Evolutionary conservation across 345 rosid species (phyloP).

Genomic region (Populus davidiana): DNA sequence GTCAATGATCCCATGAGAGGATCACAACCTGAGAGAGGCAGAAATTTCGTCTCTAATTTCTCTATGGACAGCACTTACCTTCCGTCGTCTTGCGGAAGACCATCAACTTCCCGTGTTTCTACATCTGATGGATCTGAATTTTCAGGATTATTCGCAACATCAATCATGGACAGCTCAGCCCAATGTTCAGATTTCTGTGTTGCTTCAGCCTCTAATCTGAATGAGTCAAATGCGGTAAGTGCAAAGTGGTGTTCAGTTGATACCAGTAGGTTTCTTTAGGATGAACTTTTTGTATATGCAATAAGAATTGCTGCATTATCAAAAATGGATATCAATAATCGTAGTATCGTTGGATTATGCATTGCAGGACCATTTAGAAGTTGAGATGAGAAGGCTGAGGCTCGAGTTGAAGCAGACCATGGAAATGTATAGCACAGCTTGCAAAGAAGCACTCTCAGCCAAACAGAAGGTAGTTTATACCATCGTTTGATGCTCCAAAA

Average conservation of each 20-base stretch:
- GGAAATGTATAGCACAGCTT: constrained; percentile 84
- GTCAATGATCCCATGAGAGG: constrained; percentile 17
- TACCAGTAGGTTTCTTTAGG: background rate
- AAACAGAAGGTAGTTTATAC: constrained; percentile 53
- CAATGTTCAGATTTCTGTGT: constrained; percentile 30
- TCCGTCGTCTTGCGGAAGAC: constrained; percentile 21
- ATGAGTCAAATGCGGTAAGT: constrained; percentile 41
- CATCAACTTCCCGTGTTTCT: constrained; percentile 28
- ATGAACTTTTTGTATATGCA: background rate
- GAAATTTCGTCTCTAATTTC: constrained; percentile 20
- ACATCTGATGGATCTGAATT: constrained; percentile 33
- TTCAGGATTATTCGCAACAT: constrained; percentile 13
- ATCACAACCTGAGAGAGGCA: constrained; percentile 30
- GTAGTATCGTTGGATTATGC: background rate
- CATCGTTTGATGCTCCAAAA: background rate
- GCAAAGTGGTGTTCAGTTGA: background rate
- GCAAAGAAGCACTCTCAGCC: constrained; percentile 81
- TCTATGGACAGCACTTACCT: constrained; percentile 41
- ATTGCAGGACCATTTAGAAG: constrained; percentile 63
- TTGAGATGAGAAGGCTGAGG: constrained; percentile 83
- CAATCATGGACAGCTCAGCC: constrained; percentile 40
- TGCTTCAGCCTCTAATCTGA: constrained; percentile 27
- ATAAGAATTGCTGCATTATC: background rate
- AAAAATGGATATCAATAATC: background rate
- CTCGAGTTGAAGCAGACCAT: constrained; percentile 87